phyloP scores from a whole-genome alignment of 1,284 basidiomycete genomes.

The Lignosus rhinocerotis region DNA sequence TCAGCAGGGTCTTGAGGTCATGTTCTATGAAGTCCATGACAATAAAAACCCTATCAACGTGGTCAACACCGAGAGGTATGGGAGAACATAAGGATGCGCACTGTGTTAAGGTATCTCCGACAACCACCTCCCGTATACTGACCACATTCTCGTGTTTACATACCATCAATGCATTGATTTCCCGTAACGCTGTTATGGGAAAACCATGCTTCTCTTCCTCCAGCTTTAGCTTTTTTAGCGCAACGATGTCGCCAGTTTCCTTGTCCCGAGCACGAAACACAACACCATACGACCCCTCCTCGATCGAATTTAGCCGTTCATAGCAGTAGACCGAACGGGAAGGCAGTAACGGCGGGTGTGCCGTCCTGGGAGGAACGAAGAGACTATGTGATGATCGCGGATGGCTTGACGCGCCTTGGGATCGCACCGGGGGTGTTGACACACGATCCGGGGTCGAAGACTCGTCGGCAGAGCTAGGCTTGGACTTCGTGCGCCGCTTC shows the following conservation, averaged over 20 bases:
- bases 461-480: slow-evolving; percentile 9
- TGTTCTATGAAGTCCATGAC: slow-evolving; percentile 99
- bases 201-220: slow-evolving; percentile 98
- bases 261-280: slow-evolving; percentile 96
- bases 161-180: slow-evolving; percentile 92
- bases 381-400: slow-evolving; percentile 48
- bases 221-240: slow-evolving; percentile 97
- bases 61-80: background rate
- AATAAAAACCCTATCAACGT: slow-evolving; percentile 80
- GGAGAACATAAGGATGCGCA: slow-evolving; percentile 44
- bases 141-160: slow-evolving; percentile 96
- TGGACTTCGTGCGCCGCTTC: slow-evolving; percentile 30
- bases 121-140: slow-evolving; percentile 92
- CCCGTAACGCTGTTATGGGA: slow-evolving; percentile 94
- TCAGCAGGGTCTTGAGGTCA: slow-evolving; percentile 94
- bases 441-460: slow-evolving; percentile 20
- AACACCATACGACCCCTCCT: slow-evolving; percentile 98
- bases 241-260: slow-evolving; percentile 92
- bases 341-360: slow-evolving; percentile 75
- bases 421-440: slow-evolving; percentile 7
- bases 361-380: slow-evolving; percentile 74
- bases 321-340: slow-evolving; percentile 93
- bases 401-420: slow-evolving; percentile 15
- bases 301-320: slow-evolving; percentile 95
- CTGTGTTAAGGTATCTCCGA: slow-evolving; percentile 99